Conservation (phyloP, 139 green algal genomes). For the Ostreobium quekettii region DNA sequence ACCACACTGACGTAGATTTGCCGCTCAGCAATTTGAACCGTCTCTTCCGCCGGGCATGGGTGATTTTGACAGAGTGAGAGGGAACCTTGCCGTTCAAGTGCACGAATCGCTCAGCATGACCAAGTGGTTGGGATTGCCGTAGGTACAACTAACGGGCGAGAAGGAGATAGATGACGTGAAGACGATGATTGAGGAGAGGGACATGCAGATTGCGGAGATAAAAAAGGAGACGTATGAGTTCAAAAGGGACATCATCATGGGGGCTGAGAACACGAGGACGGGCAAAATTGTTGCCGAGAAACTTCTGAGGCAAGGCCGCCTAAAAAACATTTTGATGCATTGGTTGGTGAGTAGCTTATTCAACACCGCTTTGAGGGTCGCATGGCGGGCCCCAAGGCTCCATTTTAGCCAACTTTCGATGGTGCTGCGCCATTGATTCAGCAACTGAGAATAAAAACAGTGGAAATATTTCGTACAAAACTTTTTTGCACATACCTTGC, state of each 20-base stretch:
- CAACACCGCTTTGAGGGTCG: no score
- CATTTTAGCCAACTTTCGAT: no score
- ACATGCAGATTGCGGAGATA: slow-evolving; percentile 63
- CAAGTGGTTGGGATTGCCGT: slow-evolving; percentile 20
- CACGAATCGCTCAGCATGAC: slow-evolving; percentile 3
- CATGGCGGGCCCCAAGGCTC: no score
- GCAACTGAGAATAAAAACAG: no score
- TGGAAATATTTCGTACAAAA: no score
- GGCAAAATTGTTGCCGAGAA: slow-evolving; percentile 63
- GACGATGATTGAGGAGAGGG: slow-evolving; percentile 63
- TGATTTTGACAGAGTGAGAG: no score
- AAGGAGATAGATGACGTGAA: slow-evolving; percentile 59
- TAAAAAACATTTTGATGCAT: no score
- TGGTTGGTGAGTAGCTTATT: no score
- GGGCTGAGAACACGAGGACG: slow-evolving; percentile 55
- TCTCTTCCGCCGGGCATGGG: no score
- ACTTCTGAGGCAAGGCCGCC: slow-evolving; percentile 46
- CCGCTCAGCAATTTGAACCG: neutral
- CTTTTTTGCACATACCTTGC: no score
- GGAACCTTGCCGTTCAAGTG: neutral
- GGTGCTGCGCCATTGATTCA: no score
- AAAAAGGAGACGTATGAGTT: slow-evolving; percentile 78
- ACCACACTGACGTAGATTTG: neutral
- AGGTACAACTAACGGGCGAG: slow-evolving; percentile 31
- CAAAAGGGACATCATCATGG: slow-evolving; percentile 75